A percentile compares a stretch with the other conserved stretches of the same genome.
Conservation (phyloP, 139 green algal genomes). For the Penium margaritaceum region DNA sequence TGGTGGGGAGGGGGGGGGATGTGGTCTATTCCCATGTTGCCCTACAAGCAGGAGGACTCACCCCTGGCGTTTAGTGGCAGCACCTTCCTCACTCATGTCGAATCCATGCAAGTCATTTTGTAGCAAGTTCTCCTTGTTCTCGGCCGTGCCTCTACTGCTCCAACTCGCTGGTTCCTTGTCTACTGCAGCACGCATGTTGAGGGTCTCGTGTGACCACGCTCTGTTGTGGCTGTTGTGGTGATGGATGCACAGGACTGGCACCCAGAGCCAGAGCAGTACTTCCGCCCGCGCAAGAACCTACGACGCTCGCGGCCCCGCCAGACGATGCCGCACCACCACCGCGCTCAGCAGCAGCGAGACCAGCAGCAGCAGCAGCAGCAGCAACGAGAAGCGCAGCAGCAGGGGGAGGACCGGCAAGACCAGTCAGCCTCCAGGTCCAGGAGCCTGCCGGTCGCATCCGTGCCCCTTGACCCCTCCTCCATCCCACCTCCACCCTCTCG, state of each 20-base stretch:
- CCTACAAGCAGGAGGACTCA: neutral
- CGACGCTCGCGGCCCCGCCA: slow-evolving; percentile 3
- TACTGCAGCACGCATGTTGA: neutral
- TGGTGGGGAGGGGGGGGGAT: too few relatives aligned
- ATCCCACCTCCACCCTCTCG: slow-evolving; percentile 12
- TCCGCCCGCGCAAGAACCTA: slow-evolving; percentile 2
- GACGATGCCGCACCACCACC: neutral
- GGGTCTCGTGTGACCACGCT: neutral
- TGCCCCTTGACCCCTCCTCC: neutral
- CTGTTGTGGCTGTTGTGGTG: too few relatives aligned
- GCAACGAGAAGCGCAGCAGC: too few relatives aligned
- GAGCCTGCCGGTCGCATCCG: slow-evolving; percentile 10
- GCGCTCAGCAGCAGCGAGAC: too few relatives aligned
- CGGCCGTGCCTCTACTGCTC: neutral
- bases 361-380: too few relatives aligned
- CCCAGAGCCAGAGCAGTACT: slow-evolving; percentile 29
- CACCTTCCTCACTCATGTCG: neutral
- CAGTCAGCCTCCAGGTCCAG: too few relatives aligned
- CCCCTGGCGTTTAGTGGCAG: too few relatives aligned
- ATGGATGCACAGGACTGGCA: slow-evolving; percentile 41
- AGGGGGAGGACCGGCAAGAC: too few relatives aligned
- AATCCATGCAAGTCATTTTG: too few relatives aligned
- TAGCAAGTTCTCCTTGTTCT: too few relatives aligned
- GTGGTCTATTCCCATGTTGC: neutral
- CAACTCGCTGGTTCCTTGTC: neutral